Evolutionary conservation across 768 basidiomycete species (phyloP), one percentile per base, ranked within the genome.

Genomic region (Mycena crocata): DNA sequence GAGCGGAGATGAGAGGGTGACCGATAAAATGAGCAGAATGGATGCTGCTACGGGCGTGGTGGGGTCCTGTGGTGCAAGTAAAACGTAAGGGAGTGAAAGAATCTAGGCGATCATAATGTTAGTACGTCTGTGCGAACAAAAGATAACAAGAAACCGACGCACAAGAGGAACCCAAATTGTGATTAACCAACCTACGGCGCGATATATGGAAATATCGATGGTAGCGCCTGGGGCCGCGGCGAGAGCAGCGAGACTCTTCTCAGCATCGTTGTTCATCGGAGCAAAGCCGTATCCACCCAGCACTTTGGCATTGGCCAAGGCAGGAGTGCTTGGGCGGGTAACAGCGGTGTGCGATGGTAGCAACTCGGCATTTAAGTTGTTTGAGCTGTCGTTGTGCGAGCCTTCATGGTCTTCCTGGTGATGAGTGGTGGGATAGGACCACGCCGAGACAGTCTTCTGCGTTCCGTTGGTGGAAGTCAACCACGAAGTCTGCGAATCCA

Each of bases 401-500:
- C 49, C 23, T 34, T 56, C 59, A 12, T 75, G 76, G 23, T 76
- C 75, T 42, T 81, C 81, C 31, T 23, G 59, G 34, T 51, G 74
- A 24, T 76, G 80, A 21, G 83, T 84, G 4, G 86, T 77, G 21
- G 92, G 87, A 80, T 86, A 93, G 2, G 90, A 91, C 90, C 91
- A 93, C 12, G 86, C 84, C 26, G 91, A 87, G 24, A 89, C 62
- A 0, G 89, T 88, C 17, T 82, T 78, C 46, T 86, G 87, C 14
- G 89, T 86, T 14, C 82, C 87, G 46, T 86, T 82, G 9, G 85
- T 84, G 5, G 90, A 90, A 0, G 90, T 90, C 61, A 93, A 75
- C 92, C 92, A 93, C 5, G 92, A 93, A 21, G 81, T 87, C 74
- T 91, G 90, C 9, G 91, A 92, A 12, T 84, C 89, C 23, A 88